These are phyloP conservation scores for Closterium sp. DNA, from an alignment of 139 green algal species.

Conservation along the genomic window DNA sequence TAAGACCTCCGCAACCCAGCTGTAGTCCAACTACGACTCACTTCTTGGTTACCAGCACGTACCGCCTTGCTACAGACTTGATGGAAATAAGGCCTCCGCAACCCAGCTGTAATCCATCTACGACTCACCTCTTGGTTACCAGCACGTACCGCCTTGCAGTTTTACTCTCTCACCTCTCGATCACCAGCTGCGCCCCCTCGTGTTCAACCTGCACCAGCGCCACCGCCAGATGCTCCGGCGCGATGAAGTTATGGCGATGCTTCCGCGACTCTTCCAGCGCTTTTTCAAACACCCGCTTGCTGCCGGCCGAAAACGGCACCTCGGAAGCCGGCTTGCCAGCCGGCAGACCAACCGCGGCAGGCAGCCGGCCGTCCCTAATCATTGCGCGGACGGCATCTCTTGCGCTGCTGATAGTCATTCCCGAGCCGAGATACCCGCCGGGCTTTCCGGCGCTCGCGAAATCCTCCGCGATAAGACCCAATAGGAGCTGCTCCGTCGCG, in stretches of 20 bases:
- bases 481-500: conserved; percentile 77
- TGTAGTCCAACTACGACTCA: too few species aligned
- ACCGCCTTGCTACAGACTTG: too few species aligned
- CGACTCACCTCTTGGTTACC: too few species aligned
- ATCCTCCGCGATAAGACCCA: conserved; percentile 82
- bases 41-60: too few species aligned
- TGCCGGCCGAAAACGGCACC: conserved; percentile 73
- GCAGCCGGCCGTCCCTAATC: background rate
- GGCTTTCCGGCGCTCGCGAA: conserved; percentile 23
- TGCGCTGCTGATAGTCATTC: conserved; percentile 63
- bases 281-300: conserved; percentile 78
- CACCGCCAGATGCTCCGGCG: conserved; percentile 86
- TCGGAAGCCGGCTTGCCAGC: conserved; percentile 44
- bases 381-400: conserved; percentile 44
- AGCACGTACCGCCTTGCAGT: too few species aligned
- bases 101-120: too few species aligned
- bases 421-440: conserved; percentile 41
- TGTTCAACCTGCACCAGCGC: conserved; percentile 64
- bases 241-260: conserved; percentile 79
- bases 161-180: conserved; percentile 21
- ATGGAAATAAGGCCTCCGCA: too few species aligned
- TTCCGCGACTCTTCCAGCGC: conserved; percentile 79
- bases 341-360: background rate
- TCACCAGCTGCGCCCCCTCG: conserved; percentile 12
- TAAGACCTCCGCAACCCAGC: too few species aligned